Conservation (phyloP, 495 filamentous ascomycete genomes). For the Amniculicola lignicola region DNA sequence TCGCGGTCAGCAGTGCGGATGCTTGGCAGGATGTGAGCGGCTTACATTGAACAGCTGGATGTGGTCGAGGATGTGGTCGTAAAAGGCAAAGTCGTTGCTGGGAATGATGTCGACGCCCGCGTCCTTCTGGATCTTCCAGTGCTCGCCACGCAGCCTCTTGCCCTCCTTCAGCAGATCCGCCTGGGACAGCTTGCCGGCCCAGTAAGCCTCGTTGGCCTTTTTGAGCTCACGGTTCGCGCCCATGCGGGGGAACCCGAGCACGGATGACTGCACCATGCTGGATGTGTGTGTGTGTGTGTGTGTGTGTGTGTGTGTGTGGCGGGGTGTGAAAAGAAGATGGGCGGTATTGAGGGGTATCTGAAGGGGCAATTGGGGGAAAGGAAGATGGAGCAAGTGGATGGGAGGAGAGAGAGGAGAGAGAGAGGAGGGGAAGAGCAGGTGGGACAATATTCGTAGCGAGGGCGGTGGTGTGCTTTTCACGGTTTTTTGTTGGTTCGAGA, state of each 20-base stretch:
- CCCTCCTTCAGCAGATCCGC: slow-evolving; percentile 85
- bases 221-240: slow-evolving; percentile 97
- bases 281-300: slow-evolving; percentile 4
- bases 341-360: slow-evolving; percentile 1
- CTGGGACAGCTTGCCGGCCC: slow-evolving; percentile 88
- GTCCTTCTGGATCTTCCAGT: slow-evolving; percentile 99
- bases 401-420: slow-evolving; percentile 8
- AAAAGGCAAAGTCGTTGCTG: slow-evolving; percentile 98
- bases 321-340: slow-evolving; percentile 3
- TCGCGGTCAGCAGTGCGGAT: background rate
- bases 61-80: slow-evolving; percentile 97
- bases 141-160: slow-evolving; percentile 89
- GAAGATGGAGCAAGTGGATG: background rate
- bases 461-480: slow-evolving; percentile 32
- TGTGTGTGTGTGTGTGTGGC: too few species aligned
- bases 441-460: slow-evolving; percentile 6
- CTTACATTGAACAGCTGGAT: slow-evolving; percentile 96
- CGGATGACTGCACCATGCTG: slow-evolving; percentile 36
- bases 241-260: slow-evolving; percentile 75
- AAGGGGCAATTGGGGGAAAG: slow-evolving; percentile 4
- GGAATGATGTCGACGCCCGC: slow-evolving; percentile 95
- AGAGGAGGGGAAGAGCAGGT: slow-evolving; percentile 10
- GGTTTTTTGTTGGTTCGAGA: slow-evolving; percentile 8
- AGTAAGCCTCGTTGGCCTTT: slow-evolving; percentile 98
- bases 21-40: slow-evolving; percentile 16